Conservation (phyloP, 1,284 basidiomycete genomes). For the Austroboletus rostrupii region DNA sequence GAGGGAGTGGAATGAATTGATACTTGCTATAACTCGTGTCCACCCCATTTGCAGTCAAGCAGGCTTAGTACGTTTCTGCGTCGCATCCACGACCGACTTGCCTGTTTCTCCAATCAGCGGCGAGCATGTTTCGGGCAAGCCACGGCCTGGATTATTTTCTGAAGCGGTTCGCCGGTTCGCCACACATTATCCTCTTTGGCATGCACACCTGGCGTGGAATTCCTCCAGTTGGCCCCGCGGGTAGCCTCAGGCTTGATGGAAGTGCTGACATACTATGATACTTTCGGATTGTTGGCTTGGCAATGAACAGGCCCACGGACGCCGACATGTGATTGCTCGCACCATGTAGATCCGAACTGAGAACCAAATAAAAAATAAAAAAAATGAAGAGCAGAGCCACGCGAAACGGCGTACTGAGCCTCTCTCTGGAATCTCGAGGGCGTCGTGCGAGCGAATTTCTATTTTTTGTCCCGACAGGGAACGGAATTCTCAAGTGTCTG, state of each 20-base stretch:
- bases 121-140: constrained; percentile 7
- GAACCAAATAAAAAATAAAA: too few relatives aligned
- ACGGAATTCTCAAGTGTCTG: constrained; percentile 22
- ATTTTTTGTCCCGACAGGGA: constrained; percentile 16
- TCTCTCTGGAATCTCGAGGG: constrained; percentile 26
- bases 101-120: constrained; percentile 7
- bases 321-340: constrained; percentile 16
- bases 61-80: constrained; percentile 21
- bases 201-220: constrained; percentile 20
- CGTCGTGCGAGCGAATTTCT: constrained; percentile 21
- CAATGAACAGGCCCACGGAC: constrained; percentile 25
- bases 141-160: constrained; percentile 9
- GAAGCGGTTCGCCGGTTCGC: constrained; percentile 10
- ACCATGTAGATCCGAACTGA: constrained; percentile 19
- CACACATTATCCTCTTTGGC: constrained; percentile 19
- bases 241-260: neutral
- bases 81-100: constrained; percentile 14
- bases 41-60: constrained; percentile 18
- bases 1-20: constrained; percentile 1
- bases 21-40: constrained; percentile 9
- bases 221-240: constrained; percentile 8
- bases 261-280: constrained; percentile 13
- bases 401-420: constrained; percentile 22
- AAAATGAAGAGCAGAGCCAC: constrained; percentile 7
- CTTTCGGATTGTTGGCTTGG: constrained; percentile 25